These are phyloP conservation scores for Viridothelium virens DNA, from an alignment of 495 filamentous ascomycete genomes.

Conservation along the genomic window DNA sequence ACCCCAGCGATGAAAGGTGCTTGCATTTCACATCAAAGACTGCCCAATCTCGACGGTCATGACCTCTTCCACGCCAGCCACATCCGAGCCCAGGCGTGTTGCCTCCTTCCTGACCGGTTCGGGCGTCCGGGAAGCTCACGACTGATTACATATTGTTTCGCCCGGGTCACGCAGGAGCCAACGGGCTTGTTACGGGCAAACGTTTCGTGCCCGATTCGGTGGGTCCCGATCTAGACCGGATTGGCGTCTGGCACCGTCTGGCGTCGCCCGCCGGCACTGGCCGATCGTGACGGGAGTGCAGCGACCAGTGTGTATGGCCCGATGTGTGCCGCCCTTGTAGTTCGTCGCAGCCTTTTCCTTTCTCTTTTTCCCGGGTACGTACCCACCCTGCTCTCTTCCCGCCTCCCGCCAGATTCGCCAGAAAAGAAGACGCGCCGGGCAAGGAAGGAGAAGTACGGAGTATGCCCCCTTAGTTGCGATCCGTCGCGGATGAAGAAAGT, in stretches of 20 bases:
- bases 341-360: too few relatives aligned
- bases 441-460: too few relatives aligned
- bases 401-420: background rate
- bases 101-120: background rate
- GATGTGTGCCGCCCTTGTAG: too few relatives aligned
- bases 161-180: background rate
- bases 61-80: background rate
- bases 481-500: too few relatives aligned
- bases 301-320: too few relatives aligned
- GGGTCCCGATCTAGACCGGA: background rate
- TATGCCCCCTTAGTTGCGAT: too few relatives aligned
- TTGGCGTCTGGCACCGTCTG: background rate
- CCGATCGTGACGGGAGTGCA: background rate
- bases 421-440: too few relatives aligned
- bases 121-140: background rate
- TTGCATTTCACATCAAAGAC: background rate
- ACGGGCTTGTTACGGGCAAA: background rate
- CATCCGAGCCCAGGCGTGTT: too few relatives aligned
- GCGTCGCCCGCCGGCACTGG: background rate
- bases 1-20: background rate
- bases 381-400: background rate
- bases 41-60: background rate
- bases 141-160: background rate
- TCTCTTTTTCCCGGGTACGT: too few relatives aligned
- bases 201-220: background rate